A percentile compares a stretch with the other conserved stretches of the same genome.
phyloP scores from a whole-genome alignment of 495 filamentous ascomycete species.

The Aspergillus kassunensis region DNA sequence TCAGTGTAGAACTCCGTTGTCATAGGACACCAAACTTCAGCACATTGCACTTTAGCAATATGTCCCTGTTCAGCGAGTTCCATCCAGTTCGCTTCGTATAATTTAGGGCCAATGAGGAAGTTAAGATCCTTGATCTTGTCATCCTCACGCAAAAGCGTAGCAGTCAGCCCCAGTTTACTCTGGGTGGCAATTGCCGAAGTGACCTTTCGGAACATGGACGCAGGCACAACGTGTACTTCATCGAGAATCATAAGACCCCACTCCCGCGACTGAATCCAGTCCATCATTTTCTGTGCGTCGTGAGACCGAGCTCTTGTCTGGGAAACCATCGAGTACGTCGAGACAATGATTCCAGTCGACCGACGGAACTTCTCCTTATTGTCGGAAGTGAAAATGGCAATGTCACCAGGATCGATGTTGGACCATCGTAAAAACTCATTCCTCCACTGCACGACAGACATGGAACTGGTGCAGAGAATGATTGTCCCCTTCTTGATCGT shows the following conservation, averaged over 20 bases:
- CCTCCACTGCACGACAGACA: conserved; percentile 97
- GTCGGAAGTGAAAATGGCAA: conserved; percentile 93
- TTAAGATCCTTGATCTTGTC: conserved; percentile 98
- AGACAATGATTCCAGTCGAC: conserved; percentile 92
- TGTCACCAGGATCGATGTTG: conserved; percentile 89
- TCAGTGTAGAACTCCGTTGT: conserved; percentile 96
- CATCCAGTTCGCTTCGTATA: conserved; percentile 99
- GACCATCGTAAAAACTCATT: conserved; percentile 97
- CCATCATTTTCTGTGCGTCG: conserved; percentile 97
- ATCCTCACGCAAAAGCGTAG: conserved; percentile 91
- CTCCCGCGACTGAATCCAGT: conserved; percentile 85
- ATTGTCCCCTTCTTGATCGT: conserved; percentile 96
- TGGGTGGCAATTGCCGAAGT: conserved; percentile 89
- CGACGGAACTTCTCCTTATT: conserved; percentile 85
- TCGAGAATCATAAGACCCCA: conserved; percentile 98
- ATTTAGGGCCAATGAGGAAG: conserved; percentile 94
- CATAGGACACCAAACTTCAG: conserved; percentile 99
- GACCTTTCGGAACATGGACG: conserved; percentile 90
- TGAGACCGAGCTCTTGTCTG: conserved; percentile 80
- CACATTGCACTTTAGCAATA: conserved; percentile 96
- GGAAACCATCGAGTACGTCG: conserved; percentile 97
- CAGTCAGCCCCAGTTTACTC: conserved; percentile 93
- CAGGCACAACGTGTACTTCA: conserved; percentile 97
- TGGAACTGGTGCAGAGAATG: conserved; percentile 92
- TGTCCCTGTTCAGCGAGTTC: conserved; percentile 95